Conservation (phyloP, 148 eudicot genomes). For the Fagopyrum tataricum region DNA sequence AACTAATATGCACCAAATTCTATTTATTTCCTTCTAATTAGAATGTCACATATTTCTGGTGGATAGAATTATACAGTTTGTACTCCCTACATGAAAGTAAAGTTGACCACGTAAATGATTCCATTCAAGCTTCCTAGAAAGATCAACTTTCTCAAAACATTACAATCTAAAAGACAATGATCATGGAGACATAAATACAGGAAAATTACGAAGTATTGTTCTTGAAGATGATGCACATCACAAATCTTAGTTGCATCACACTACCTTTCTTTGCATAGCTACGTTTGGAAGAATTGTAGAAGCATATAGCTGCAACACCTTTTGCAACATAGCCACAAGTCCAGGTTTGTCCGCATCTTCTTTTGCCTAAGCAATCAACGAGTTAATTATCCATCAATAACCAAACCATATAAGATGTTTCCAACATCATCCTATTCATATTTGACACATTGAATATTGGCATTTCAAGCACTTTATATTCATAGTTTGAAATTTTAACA, state of each 20-base stretch:
- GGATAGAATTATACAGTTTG: background rate
- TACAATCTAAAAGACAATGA: background rate
- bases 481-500: too few species aligned
- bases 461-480: too few species aligned
- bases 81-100: background rate
- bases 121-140: background rate
- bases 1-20: background rate
- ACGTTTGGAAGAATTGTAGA: conserved; percentile 82
- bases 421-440: background rate
- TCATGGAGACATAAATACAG: background rate
- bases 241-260: background rate
- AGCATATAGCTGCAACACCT: conserved; percentile 89
- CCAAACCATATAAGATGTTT: background rate
- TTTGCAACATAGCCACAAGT: conserved; percentile 95
- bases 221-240: background rate
- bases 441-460: too few species aligned
- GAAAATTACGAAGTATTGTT: background rate
- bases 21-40: background rate
- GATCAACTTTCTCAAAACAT: background rate
- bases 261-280: conserved; percentile 95
- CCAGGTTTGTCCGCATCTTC: conserved; percentile 96
- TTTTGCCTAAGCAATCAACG: conserved; percentile 42
- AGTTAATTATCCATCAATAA: background rate
- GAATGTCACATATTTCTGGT: background rate
- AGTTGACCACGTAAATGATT: background rate